Conservation (phyloP, 305 asterid species). For the Salvia sclarea region DNA sequence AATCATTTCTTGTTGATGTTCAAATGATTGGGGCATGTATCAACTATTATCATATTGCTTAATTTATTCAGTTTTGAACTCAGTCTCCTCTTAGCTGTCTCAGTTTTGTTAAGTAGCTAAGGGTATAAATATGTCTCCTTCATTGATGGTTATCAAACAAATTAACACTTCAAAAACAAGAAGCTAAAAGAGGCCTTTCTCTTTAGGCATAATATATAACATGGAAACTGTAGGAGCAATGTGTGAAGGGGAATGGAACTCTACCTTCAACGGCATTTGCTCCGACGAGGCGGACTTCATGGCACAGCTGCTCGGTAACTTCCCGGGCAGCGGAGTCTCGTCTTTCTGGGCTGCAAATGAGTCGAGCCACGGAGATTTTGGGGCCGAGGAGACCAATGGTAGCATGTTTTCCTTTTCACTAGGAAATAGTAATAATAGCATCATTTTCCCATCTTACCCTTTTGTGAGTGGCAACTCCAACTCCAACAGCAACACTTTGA, state of each 20-base stretch:
- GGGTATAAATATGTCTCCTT: slow-evolving; percentile 36
- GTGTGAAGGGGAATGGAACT: slow-evolving; percentile 50
- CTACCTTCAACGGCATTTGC: slow-evolving; percentile 43
- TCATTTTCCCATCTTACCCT: slow-evolving; percentile 29
- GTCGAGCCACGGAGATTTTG: slow-evolving; percentile 8
- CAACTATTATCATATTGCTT: slow-evolving; percentile 11
- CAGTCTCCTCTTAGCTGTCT: slow-evolving; percentile 40
- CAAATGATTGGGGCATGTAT: slow-evolving; percentile 39
- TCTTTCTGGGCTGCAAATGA: slow-evolving; percentile 34
- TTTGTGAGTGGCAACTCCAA: no score
- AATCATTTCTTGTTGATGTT: slow-evolving; percentile 34
- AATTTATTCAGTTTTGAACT: slow-evolving; percentile 30
- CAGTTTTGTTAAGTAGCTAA: slow-evolving; percentile 13
- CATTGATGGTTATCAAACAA: slow-evolving; percentile 3
- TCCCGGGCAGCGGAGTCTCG: slow-evolving; percentile 36
- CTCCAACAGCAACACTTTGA: slow-evolving; percentile 23
- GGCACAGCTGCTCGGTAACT: slow-evolving; percentile 54
- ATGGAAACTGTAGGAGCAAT: slow-evolving; percentile 40
- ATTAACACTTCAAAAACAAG: neutral
- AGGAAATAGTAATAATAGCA: slow-evolving; percentile 24
- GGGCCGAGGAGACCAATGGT: slow-evolving; percentile 31
- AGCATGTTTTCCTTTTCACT: slow-evolving; percentile 39
- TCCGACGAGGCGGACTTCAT: slow-evolving; percentile 63
- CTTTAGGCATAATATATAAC: neutral
- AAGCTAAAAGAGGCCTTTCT: neutral